Evolutionary conservation across 306 rosid species (phyloP), one percentile per base, ranked within the genome.

Genomic region (Amphicarpaea edgeworthii): DNA sequence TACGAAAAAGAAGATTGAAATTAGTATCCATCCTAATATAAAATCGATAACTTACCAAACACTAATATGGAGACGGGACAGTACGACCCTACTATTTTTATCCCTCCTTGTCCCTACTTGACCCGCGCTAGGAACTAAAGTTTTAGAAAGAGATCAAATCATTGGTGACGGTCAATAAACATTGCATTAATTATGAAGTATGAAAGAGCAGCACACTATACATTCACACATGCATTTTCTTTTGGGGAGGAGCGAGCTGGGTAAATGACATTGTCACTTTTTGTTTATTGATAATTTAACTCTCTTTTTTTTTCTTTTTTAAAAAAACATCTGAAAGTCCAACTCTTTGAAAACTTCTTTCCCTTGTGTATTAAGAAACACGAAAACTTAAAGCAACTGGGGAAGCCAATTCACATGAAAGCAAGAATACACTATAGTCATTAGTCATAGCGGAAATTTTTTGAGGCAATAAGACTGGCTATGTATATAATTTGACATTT

Each of bases 401-500:
- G 21, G 71, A 71, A 55, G 19, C 53, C 41, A 57, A 63, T 21
- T 59, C 54, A 24, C 55, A 50, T 15, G 42, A 58, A 47, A 43
- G 8, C 20, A 76, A 42, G 38, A 50, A 51, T 43, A 68, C 26
- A n/a, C 45, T 45, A 8, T 20, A 12, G n/a, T 21, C 10, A 49
- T 40, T 20, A 12, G n/a, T 21, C 10, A 49, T 40, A 24, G 21
- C 59, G 46, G 51, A 81, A 63, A 51, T 19, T 71, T 54, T 19
- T 17, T 26, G 49, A 63, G 23, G 34, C 62, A 26, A n/a, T n/a
- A 23, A 5, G 49, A 34, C 59, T 58, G 66, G 61, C 79, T 76
- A 73, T 12, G 5, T 57, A 58, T 12, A 11, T 57, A 58, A 60
- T 87, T 81, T 66, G 83, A 84, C 86, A 84, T 70, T 85, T 72